Conservation (phyloP, 1,139 yeast genomes). For the Geotrichum aggregatum region DNA sequence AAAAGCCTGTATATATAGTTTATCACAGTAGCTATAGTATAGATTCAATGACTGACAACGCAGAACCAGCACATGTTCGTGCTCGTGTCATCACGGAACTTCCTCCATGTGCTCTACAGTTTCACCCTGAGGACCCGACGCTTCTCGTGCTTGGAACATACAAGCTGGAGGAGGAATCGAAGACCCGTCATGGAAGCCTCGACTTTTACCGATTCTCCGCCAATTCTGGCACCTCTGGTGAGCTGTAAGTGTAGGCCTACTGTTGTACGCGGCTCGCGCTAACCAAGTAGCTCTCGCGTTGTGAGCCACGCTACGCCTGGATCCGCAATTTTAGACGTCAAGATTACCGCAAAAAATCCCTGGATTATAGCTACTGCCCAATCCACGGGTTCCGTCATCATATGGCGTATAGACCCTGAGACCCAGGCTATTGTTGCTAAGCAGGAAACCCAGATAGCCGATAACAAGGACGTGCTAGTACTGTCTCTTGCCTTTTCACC, state of each 20-base stretch:
- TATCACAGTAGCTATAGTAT: no score
- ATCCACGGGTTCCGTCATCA: conserved; percentile 66
- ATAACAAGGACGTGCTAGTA: conserved; percentile 46
- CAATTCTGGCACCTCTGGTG: conserved; percentile 15
- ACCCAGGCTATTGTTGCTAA: conserved; percentile 23
- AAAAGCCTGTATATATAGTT: no score
- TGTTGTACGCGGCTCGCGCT: conserved; percentile 21
- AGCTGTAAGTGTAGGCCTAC: background rate
- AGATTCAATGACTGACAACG: background rate
- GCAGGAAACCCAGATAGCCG: conserved; percentile 41
- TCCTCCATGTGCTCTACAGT: conserved; percentile 80
- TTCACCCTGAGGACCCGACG: conserved; percentile 50
- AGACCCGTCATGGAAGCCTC: conserved; percentile 65
- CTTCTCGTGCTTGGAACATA: conserved; percentile 72
- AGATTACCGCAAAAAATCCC: conserved; percentile 54
- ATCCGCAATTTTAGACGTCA: conserved; percentile 75
- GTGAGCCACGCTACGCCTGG: conserved; percentile 40
- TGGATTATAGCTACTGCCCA: conserved; percentile 59
- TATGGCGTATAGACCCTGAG: conserved; percentile 50
- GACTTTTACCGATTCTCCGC: conserved; percentile 50
- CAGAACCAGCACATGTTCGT: conserved; percentile 1
- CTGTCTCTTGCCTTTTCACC: conserved; percentile 58
- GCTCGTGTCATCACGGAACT: conserved; percentile 41
- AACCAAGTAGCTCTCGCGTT: conserved; percentile 4
- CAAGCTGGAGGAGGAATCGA: conserved; percentile 56